Evolutionary conservation across 1,139 yeast species (phyloP), one percentile per base, ranked within the genome.

Genomic region (Debaryomyces fabryi): DNA sequence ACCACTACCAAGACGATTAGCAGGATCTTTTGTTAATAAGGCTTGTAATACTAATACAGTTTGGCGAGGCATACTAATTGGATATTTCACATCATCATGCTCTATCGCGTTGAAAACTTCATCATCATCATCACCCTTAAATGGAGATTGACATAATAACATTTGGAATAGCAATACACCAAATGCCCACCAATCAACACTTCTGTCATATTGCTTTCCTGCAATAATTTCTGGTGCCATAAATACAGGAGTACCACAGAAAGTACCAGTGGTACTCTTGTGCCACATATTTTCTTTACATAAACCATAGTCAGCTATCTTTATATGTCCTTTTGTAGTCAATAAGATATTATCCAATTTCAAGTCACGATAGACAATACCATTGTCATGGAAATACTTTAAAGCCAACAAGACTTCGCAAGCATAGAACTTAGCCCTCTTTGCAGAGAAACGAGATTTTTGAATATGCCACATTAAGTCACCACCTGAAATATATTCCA

Each of bases 121-220:
- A 64, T 95, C 98, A 63, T 95, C 99, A 65, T 93, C 99, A 57
- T 92, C 97, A 55, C 99, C 99, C 57, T 95, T 87, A 72, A 93
- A 93, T 39, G 99, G 99, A 3, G 97, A 89, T 69, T 93, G 96
- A 47, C 97, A 95, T 52, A 93, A 77, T 50, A 93, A 77, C 99
- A 93, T 93, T 69, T 93, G 99, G 70, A 92, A 93, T 53, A 95
- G 75, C 55, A 93, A 76, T 32, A 95, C 98, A 47, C 99, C 99
- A 75, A 92, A 90, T 0, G 99, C 98, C 99, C 99, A 93, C 99
- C 99, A 95, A 69, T 93, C 99, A 47, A 93, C 99, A 42, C 95
- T 88, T 59, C 96, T 83, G 45, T 91, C 95, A 63, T 93, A 93
- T 52, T 86, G 87, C 67, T 91, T 96, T 48, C 95, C 98, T 49